A percentile compares a stretch with the other conserved stretches of the same genome.
phyloP scores from a whole-genome alignment of 257 asterid genomes.

The Lantana camara region DNA sequence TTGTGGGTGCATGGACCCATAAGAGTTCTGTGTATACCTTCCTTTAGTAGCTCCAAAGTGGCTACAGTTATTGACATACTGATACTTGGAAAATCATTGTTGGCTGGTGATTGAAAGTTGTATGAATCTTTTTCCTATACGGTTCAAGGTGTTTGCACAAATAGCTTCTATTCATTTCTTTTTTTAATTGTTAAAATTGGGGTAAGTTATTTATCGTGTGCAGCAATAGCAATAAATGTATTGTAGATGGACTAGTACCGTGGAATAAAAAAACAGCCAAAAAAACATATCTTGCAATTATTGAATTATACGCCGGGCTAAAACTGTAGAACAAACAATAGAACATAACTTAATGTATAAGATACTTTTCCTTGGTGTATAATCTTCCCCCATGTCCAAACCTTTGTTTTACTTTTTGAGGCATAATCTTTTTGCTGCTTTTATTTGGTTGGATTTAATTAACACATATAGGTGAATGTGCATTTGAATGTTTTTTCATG shows the following conservation, averaged over 20 bases:
- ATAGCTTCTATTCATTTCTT: background rate
- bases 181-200: background rate
- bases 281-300: too few relatives aligned
- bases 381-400: background rate
- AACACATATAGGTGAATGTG: background rate
- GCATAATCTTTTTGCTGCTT: background rate
- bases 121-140: background rate
- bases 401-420: background rate
- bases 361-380: background rate
- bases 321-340: background rate
- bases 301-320: background rate
- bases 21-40: background rate
- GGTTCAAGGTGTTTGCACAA: too few relatives aligned
- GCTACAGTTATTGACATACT: background rate
- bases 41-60: background rate
- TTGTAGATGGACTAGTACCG: too few relatives aligned
- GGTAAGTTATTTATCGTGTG: background rate
- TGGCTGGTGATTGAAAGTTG: background rate
- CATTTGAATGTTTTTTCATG: background rate
- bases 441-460: background rate
- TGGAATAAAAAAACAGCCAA: too few relatives aligned
- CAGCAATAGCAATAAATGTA: background rate
- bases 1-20: background rate
- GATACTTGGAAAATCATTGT: background rate
- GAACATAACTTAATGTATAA: background rate